Percentiles rank a stretch among this genome's conserved stretches.
These are phyloP conservation scores for Penicillium nordicum DNA, from an alignment of 2,329 filamentous ascomycete genomes.

Conservation along the genomic window DNA sequence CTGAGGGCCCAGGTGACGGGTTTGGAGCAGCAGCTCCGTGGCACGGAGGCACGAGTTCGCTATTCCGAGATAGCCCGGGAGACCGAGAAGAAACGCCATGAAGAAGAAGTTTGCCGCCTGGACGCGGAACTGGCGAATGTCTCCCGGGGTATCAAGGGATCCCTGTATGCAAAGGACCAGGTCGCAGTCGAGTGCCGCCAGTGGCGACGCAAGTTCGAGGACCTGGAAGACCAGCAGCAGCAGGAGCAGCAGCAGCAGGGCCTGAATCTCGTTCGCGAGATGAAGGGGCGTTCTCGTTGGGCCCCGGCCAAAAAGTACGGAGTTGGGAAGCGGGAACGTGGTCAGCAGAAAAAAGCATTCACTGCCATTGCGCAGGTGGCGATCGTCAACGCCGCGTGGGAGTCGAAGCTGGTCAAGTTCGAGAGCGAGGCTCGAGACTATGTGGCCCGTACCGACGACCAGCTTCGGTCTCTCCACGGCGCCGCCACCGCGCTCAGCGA, in stretches of 20 bases:
- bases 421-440: neutral
- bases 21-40: neutral
- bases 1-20: neutral
- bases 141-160: neutral
- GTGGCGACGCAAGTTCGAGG: neutral
- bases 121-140: neutral
- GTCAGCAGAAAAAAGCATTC: neutral
- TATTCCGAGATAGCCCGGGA: neutral
- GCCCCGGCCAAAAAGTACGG: neutral
- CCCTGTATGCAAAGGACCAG: neutral
- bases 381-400: neutral
- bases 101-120: neutral
- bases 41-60: neutral
- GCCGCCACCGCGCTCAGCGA: neutral
- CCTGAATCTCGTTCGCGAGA: neutral
- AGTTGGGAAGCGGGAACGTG: neutral
- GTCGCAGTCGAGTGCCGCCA: neutral
- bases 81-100: neutral
- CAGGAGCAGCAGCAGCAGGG: neutral
- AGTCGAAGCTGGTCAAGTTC: neutral
- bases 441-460: too few relatives aligned
- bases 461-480: neutral
- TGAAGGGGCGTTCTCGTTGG: neutral
- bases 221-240: neutral
- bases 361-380: conserved; percentile 3